Conservation (phyloP, 2,329 filamentous ascomycete genomes). For the Aspergillus fumigatus region DNA sequence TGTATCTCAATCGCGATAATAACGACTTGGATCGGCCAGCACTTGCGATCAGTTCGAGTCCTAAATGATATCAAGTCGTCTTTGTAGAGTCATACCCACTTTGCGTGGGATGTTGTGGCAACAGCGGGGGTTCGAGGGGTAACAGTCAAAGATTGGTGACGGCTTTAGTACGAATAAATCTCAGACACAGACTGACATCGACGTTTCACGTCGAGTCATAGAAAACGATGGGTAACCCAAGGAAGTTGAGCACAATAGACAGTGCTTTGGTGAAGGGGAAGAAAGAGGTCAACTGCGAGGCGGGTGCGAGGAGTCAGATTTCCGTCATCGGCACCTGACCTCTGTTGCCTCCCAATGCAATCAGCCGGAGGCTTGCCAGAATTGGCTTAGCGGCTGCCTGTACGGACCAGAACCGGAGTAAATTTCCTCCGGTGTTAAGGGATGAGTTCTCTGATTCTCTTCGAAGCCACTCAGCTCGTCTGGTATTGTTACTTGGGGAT, state of each 20-base stretch:
- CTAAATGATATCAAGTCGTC: neutral
- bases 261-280: slow-evolving; percentile 11
- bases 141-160: slow-evolving; percentile 2
- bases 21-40: neutral
- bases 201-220: slow-evolving; percentile 1
- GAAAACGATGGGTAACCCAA: slow-evolving; percentile 1
- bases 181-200: neutral
- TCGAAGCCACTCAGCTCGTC: too few relatives aligned
- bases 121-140: slow-evolving; percentile 15
- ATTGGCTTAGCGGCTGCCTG: neutral
- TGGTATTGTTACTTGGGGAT: too few relatives aligned
- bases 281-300: slow-evolving; percentile 8
- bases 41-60: neutral
- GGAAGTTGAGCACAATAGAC: slow-evolving; percentile 7
- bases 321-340: slow-evolving; percentile 22
- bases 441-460: neutral
- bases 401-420: neutral
- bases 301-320: slow-evolving; percentile 15
- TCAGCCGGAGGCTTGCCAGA: neutral
- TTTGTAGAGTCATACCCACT: slow-evolving; percentile 16
- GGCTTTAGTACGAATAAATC: neutral
- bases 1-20: neutral
- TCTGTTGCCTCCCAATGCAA: slow-evolving; percentile 4
- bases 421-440: neutral
- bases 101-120: slow-evolving; percentile 12